phyloP scores from a whole-genome alignment of 192 early-diverging fungal species.

The Linnemannia exigua region DNA sequence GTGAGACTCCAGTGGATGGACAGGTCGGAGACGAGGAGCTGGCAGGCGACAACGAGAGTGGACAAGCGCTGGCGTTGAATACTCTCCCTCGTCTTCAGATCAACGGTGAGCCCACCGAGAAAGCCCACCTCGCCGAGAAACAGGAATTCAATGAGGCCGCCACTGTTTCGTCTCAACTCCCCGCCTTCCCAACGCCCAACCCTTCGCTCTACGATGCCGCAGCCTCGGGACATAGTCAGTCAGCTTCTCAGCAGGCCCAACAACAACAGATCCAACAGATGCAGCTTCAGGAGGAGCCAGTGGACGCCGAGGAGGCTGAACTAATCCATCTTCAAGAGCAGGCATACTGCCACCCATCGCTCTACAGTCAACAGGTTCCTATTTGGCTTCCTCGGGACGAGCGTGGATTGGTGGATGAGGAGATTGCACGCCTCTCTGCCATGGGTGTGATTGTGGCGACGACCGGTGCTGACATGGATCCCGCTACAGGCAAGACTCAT shows the following conservation, averaged over 20 bases:
- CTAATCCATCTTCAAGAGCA: constrained; percentile 39
- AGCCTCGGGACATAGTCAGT: background rate
- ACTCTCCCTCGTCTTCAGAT: background rate
- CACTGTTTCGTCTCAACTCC: constrained; percentile 36
- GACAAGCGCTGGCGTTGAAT: background rate
- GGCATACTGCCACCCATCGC: constrained; percentile 41
- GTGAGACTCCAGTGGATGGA: background rate
- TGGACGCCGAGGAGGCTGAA: constrained; percentile 8
- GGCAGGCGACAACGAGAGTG: background rate
- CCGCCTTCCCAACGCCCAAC: constrained; percentile 45
- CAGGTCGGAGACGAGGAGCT: constrained; percentile 18
- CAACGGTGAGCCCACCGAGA: constrained; percentile 3
- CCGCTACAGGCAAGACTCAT: constrained; percentile 35
- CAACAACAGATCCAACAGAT: background rate
- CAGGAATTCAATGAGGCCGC: constrained; percentile 41
- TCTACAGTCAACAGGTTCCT: constrained; percentile 32
- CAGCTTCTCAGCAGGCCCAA: background rate
- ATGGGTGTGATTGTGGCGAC: constrained; percentile 28
- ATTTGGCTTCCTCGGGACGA: constrained; percentile 48
- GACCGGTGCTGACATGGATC: constrained; percentile 34
- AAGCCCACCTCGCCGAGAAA: constrained; percentile 12
- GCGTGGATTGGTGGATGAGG: constrained; percentile 26
- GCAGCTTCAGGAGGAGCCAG: background rate
- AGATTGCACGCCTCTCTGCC: constrained; percentile 15
- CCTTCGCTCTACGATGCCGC: constrained; percentile 27